Base-by-base conservation (phyloP, 768 basidiomycete genomes). In the Leccinum fibrillosum region DNA sequence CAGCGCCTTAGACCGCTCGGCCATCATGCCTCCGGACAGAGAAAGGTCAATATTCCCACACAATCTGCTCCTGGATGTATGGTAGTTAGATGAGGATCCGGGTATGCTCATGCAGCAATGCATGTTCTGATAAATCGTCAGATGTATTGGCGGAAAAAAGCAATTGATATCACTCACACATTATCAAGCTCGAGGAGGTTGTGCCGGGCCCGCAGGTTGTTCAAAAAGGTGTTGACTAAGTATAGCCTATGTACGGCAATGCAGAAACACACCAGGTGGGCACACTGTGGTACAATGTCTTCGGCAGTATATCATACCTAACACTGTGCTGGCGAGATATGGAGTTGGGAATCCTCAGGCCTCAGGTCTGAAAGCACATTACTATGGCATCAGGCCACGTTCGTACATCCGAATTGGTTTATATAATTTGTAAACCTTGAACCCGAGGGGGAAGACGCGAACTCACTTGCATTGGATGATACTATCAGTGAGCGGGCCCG, bases 1-100 rank as follows among this genome's bases (percentile, higher is more conserved):
- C 78, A 77, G 80, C 79, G 78, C 80, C 80, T 82, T 81, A 75
- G 79, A 81, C 80, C 79, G 77, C 80, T 81, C 80, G 80, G 79
- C 80, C 80, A 80, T 79, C 74, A 67, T 72, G 72, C 71, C 69
- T 17, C 34, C 11, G 3, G 5, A 10, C 8, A 17, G 3, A 15
- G 17, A 17, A 23, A 5, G 10, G 10, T 1, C 2, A 9, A 34
- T 6, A 30, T 19, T 30, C 49, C 15, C 15, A 39, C 37, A 39
- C 17, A 9, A n/a, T n/a, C 37, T n/a, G n/a, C 39, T 42, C 17
- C 39, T 35, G 35, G 6, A 35, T 35, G 35, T 5, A 35, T 15
- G 13, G 34, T 34, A 2, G 34, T 13, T 17, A 17, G 32, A 32
- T 12, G 30, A 32, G 30, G 30, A 32, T 30, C 28, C 10, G 28